Base-by-base conservation (phyloP, 192 early-diverging fungal genomes). In the Chytriomyces sp. region DNA sequence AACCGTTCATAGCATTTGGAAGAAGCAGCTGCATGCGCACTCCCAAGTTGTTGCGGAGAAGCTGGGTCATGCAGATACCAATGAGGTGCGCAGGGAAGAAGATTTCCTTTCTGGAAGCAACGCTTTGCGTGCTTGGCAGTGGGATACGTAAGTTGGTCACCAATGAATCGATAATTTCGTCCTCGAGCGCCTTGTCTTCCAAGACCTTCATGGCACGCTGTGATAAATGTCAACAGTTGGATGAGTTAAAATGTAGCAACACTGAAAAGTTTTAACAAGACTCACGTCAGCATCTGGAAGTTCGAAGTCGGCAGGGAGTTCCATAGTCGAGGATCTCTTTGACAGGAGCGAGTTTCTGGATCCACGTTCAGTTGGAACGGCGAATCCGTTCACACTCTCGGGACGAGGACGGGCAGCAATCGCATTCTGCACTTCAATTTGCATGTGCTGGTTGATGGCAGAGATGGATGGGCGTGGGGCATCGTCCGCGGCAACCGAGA, bases 81-180 rank as follows among this genome's bases (percentile, higher is more conserved):
- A 98, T 96, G 45, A 95, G 82, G 69, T 98, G 96, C 16, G 98
- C 94, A 0, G 97, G 96, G 92, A 96, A 98, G 81, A 98, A 89
- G 61, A 99, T 93, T 79, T 96, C 95, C 84, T 91, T 94, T 81
- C 82, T 83, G 66, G 82, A 90, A 43, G 91, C 94, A 77, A 91
- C 83, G 45, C 91, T 89, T 71, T 94, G 92, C 4, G 91, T 85
- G 72, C 84, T 91, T 64, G 94, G 95, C 46, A 95, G 84, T 9
- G 96, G 95, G 73, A 98, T 95, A 78, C 94, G 93, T 46, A 98
- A 84, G 78, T 91, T 92, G 77, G 90, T 92, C 61, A 99, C 92
- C 16, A 99, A 87, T 60, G 94, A 92, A 64, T 95, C 91, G 28
- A 98, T 82, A 45, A 99, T 91, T 87, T 98, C 97, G 59, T 89